Conservation (phyloP, 108 stramenopile species). For the Cyclotella choctawhatcheeana region DNA sequence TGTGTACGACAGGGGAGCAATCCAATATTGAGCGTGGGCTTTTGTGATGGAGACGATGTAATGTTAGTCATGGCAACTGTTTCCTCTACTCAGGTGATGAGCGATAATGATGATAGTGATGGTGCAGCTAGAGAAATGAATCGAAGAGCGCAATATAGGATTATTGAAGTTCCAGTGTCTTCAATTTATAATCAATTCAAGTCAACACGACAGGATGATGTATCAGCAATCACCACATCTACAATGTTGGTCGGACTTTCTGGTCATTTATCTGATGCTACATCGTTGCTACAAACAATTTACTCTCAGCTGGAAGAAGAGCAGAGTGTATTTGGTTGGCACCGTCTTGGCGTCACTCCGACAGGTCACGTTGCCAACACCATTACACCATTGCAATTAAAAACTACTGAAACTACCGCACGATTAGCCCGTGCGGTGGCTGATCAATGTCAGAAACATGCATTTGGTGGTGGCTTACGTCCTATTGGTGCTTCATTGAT, state of each 20-base stretch:
- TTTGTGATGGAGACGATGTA: background rate
- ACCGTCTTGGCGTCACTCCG: constrained; percentile 37
- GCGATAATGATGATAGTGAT: background rate
- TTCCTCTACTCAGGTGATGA: background rate
- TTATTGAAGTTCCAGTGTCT: constrained; percentile 48
- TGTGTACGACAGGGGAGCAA: constrained; percentile 52
- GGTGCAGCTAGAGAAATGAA: background rate
- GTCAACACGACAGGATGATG: background rate
- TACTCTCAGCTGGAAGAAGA: constrained; percentile 46
- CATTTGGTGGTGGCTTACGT: constrained; percentile 81
- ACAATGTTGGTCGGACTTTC: constrained; percentile 61
- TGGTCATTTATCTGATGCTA: constrained; percentile 73
- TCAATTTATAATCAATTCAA: constrained; percentile 4
- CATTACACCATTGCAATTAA: no score
- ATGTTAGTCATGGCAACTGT: background rate
- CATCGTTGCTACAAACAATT: constrained; percentile 36
- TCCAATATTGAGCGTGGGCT: constrained; percentile 60
- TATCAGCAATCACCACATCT: constrained; percentile 12
- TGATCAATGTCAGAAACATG: constrained; percentile 72
- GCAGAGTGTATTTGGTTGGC: constrained; percentile 51
- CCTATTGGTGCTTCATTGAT: constrained; percentile 73
- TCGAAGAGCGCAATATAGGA: constrained; percentile 37
- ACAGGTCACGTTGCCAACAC: no score
- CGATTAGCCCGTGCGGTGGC: constrained; percentile 49
- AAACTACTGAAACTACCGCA: constrained; percentile 36